Evolutionary conservation across 768 basidiomycete species (phyloP), one percentile per base, ranked within the genome.

Genomic region (Auricularia heimuer): DNA sequence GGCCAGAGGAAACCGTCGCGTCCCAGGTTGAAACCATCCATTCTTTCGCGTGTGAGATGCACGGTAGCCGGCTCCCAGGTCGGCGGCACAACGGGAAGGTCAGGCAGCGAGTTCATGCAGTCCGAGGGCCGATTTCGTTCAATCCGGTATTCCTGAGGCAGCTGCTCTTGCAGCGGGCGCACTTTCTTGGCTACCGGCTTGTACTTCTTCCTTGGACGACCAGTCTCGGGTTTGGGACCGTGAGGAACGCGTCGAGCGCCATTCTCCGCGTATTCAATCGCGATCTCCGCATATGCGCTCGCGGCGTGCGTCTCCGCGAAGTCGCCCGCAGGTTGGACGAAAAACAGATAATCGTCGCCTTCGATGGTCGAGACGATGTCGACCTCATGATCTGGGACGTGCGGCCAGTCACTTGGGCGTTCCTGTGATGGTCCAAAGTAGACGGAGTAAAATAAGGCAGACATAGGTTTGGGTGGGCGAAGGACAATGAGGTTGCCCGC

Each of bases 1-100:
- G 70, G 68, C 69, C 65, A 74, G 0, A 81, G 71, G 63, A 80
- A 80, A 0, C 58, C 66, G 0, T 54, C 62, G 1, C n/a, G 24
- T 21, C 69, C 64, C 1, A 68, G 36, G 24, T 70, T 66, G 34
- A 71, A 21, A 1, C n/a, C 54, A 0, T 65, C 65, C 29, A 47
- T 61, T 3, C 69, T 64, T 42, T 73, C 71, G 4, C 60, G 36
- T 1, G 69, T 71, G 37, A 71, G 66, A 10, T 67, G 66, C 0
- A 34, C 63, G 3, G 64, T 66, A 39, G 29, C 44, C 0, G 67
- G 66, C 2, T 1, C 3, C 62, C 69, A 68, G 2, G 64, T 54
- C 0, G 71, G 65, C 3, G 67, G 71, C 4, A 61, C 24, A 0
- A 62, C 10, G 0, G 66, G 54, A 14, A 72, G 66, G 0, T 29